A percentile compares a stretch with the other conserved stretches of the same genome.
phyloP scores from a whole-genome alignment of 345 rosid genomes.

The Crucihimalaya himalaica region DNA sequence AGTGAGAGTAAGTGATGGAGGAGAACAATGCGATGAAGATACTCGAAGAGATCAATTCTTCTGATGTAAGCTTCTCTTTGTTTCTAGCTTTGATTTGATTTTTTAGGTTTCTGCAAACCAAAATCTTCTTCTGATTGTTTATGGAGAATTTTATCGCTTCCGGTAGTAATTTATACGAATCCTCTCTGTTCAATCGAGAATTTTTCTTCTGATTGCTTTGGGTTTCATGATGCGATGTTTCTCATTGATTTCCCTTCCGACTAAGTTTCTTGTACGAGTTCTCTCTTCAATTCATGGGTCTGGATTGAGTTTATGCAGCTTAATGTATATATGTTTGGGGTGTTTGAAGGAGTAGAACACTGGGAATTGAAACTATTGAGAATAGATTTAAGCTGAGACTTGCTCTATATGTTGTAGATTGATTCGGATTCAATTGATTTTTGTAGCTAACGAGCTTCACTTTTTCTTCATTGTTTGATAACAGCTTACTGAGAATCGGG shows the following conservation, averaged over 20 bases:
- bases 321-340: background rate
- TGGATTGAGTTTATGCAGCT: conserved; percentile 9
- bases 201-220: background rate
- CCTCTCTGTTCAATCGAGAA: background rate
- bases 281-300: background rate
- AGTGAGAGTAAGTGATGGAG: conserved; percentile 15
- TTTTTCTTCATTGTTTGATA: background rate
- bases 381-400: conserved; percentile 2
- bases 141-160: conserved; percentile 3
- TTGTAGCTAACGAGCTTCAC: conserved; percentile 15
- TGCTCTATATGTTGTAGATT: background rate
- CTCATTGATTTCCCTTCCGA: background rate
- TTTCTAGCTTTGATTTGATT: conserved; percentile 7
- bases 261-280: background rate
- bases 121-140: background rate
- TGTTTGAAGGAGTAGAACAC: background rate
- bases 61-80: conserved; percentile 57
- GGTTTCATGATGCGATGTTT: background rate
- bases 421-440: conserved; percentile 2
- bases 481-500: conserved; percentile 76
- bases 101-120: background rate
- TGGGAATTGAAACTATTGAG: background rate
- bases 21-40: conserved; percentile 46
- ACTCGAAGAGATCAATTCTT: conserved; percentile 55
- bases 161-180: background rate